Evolutionary conservation across 176 grass and related monocot species (phyloP), one percentile per base, ranked within the genome.

Genomic region (Secale cereale): DNA sequence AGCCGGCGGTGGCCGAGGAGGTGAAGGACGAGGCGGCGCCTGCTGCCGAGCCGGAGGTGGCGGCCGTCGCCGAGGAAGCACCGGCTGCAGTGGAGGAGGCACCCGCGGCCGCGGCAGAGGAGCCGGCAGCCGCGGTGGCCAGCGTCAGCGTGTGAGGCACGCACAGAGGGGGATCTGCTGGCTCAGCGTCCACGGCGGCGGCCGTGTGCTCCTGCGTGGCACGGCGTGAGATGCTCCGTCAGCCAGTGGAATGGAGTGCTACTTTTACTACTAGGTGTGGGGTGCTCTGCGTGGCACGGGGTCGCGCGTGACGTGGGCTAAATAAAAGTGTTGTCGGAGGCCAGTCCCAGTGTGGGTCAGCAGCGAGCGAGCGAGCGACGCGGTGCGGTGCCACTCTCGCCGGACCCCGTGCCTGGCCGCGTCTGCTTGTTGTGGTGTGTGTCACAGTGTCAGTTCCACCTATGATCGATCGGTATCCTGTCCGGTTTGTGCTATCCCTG

Each of bases 61-160:
- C 54, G 8, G 37, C 30, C 5, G 81, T 69, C 19, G 59, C 80
- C 8, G 83, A 84, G 4, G 27, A 31, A 23, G 39, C 69, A 10
- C 70, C 37, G 9, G 16, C 22, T 2, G 70, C 25, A 3, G 0
- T 11, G 14, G 40, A 72, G 25, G 78, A 10, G 45, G 64, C 39
- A 0, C 23, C 67, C 25, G 82, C 45, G 75, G 22, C 29, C 0
- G 81, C 2, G 11, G 78, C 19, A 0, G 40, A 74, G 70, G 76
- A 71, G 36, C 45, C 80, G 22, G 64, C 35, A 7, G 73, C 27
- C 6, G 52, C 36, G 15, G 65, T 11, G 72, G 8, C 86, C 40
- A 88, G 65, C 86, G 81, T 78, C 81, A 88, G 74, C 86, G 81
- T 78, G 86, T 82, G 74, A 83, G 39, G 54, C 75, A 17, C 9